Evolutionary conservation across 1,284 basidiomycete genomes (phyloP).

Genomic region (Cystobasidium pallidum): DNA sequence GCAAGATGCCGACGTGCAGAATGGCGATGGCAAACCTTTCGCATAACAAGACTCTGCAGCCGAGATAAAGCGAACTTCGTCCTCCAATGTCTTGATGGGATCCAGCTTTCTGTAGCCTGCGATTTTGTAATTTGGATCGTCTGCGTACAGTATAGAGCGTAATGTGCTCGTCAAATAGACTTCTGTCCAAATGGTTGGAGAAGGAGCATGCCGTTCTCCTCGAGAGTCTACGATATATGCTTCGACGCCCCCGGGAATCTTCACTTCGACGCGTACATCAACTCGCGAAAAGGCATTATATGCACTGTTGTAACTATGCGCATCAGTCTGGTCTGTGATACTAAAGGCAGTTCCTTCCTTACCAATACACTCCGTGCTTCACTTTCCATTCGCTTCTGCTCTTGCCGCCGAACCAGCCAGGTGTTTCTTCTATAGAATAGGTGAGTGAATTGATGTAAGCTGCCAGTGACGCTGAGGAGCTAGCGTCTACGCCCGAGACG

Average conservation of each 20-base stretch:
- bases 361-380: slow-evolving; percentile 92
- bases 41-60: slow-evolving; percentile 87
- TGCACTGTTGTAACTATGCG: slow-evolving; percentile 63
- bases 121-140: slow-evolving; percentile 87
- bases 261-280: slow-evolving; percentile 95
- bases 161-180: slow-evolving; percentile 92
- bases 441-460: slow-evolving; percentile 98
- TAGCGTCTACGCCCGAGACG: slow-evolving; percentile 94
- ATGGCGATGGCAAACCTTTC: slow-evolving; percentile 66
- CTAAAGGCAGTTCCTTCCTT: slow-evolving; percentile 52
- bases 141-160: slow-evolving; percentile 89
- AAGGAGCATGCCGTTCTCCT: slow-evolving; percentile 91
- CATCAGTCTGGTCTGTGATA: not conserved
- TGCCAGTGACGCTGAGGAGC: slow-evolving; percentile 92
- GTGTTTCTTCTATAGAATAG: slow-evolving; percentile 87
- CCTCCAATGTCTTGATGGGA: slow-evolving; percentile 86
- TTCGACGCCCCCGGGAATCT: slow-evolving; percentile 95
- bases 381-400: slow-evolving; percentile 76
- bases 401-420: slow-evolving; percentile 82
- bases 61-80: slow-evolving; percentile 85
- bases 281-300: slow-evolving; percentile 98
- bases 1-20: not conserved
- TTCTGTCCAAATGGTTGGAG: slow-evolving; percentile 93
- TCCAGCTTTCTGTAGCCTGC: slow-evolving; percentile 95
- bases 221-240: slow-evolving; percentile 93